Percentiles rank a stretch among this genome's conserved stretches.
Conservation (phyloP, 805 yeast genomes). For the Metschnikowia koreensis region DNA sequence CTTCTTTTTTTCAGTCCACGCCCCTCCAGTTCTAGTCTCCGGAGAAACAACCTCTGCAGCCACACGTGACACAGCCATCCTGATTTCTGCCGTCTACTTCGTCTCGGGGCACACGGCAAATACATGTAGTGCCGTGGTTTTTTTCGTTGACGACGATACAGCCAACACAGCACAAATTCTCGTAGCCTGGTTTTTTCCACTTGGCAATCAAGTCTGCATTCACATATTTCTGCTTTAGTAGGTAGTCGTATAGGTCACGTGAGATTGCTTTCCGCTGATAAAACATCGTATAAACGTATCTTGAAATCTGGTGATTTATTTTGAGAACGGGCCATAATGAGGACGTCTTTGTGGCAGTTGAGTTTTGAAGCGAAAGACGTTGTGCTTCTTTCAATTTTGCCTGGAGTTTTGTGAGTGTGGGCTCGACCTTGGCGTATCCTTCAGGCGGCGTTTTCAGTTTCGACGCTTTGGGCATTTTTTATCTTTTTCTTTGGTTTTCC, state of each 20-base stretch:
- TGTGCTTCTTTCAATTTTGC: constrained; percentile 54
- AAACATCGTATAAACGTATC: constrained; percentile 72
- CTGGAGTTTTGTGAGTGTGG: constrained; percentile 60
- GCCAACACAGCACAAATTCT: constrained; percentile 74
- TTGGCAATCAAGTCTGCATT: constrained; percentile 74
- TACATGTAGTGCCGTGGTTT: constrained; percentile 63
- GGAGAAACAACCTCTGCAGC: constrained; percentile 75
- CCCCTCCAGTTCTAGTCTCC: constrained; percentile 50
- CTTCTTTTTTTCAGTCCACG: neutral
- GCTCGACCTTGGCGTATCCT: constrained; percentile 68
- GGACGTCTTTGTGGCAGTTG: constrained; percentile 44
- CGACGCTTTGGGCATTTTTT: constrained; percentile 11
- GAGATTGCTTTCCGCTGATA: constrained; percentile 70
- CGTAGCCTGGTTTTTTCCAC: constrained; percentile 85
- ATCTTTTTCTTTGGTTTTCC: neutral
- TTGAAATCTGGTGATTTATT: constrained; percentile 69
- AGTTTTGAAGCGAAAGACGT: constrained; percentile 31
- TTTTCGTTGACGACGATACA: constrained; percentile 68
- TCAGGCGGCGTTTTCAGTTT: constrained; percentile 51
- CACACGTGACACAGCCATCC: constrained; percentile 70
- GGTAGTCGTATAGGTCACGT: constrained; percentile 68
- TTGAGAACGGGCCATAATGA: constrained; percentile 68
- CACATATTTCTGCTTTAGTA: constrained; percentile 61
- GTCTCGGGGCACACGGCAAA: constrained; percentile 79
- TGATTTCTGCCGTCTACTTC: constrained; percentile 36